phyloP scores from a whole-genome alignment of 148 eudicot genomes.

The Dianthus caryophyllus region DNA sequence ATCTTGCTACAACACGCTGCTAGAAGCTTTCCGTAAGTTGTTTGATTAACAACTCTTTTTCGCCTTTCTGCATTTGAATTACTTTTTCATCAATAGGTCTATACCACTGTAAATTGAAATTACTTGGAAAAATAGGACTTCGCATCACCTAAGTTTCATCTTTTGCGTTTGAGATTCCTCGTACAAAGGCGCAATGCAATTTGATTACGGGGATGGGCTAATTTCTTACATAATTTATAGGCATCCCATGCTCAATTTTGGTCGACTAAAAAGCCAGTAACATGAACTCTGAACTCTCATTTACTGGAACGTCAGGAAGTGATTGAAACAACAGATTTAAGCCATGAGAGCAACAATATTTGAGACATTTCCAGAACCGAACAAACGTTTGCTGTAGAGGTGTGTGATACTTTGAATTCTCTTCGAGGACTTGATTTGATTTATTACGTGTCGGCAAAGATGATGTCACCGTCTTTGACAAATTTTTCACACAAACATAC shows the following conservation, averaged over 20 bases:
- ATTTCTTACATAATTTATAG: background rate
- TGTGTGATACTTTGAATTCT: conserved; percentile 22
- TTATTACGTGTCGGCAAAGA: background rate
- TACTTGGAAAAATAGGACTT: background rate
- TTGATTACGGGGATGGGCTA: no score
- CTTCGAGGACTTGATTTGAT: background rate
- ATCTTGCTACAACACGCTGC: conserved; percentile 90
- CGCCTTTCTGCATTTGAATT: background rate
- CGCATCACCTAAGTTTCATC: background rate
- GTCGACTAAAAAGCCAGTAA: background rate
- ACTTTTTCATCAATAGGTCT: background rate
- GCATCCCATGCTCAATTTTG: background rate
- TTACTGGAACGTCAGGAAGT: conserved; percentile 70
- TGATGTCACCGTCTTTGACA: background rate
- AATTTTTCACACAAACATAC: background rate
- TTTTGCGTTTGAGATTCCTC: no score
- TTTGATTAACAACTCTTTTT: background rate
- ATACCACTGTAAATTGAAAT: background rate
- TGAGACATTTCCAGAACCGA: conserved; percentile 98
- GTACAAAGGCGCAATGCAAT: no score
- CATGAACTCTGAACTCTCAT: conserved; percentile 14
- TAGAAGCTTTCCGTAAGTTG: conserved; percentile 90
- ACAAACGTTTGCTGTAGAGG: conserved; percentile 89
- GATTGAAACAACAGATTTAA: conserved; percentile 57
- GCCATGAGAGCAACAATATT: conserved; percentile 83